Conservation (phyloP, 208 protist genomes). For the Leishmania tropica region DNA sequence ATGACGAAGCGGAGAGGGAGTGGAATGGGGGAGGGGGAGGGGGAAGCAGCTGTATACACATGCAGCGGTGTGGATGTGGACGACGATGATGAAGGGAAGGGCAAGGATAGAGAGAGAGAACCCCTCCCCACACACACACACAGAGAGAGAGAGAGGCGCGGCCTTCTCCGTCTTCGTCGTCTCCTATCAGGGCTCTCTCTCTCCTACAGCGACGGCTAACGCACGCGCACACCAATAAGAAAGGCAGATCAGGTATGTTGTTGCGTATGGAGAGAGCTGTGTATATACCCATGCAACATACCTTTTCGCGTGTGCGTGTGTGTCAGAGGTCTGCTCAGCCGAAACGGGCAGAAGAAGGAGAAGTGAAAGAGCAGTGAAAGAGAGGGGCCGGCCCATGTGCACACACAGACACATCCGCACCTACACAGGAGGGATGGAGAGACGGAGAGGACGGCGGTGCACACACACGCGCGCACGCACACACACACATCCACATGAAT, state of each 20-base stretch:
- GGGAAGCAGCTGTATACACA: not conserved
- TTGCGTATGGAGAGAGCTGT: too few relatives aligned
- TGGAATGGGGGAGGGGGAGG: too few relatives aligned
- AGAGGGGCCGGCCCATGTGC: not conserved
- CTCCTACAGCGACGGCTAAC: too few relatives aligned
- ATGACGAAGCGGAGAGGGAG: not conserved
- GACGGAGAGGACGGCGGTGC: too few relatives aligned
- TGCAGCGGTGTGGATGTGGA: not conserved
- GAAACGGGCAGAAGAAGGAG: slow-evolving; percentile 4
- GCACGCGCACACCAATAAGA: too few relatives aligned
- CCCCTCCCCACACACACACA: too few relatives aligned
- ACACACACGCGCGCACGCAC: not conserved
- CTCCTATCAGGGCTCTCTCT: too few relatives aligned
- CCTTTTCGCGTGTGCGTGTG: too few relatives aligned
- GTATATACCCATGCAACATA: too few relatives aligned
- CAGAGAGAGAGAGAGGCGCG: not conserved
- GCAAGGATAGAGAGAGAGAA: not conserved
- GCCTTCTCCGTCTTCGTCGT: too few relatives aligned
- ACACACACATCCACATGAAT: not conserved
- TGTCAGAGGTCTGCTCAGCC: not conserved
- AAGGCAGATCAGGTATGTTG: too few relatives aligned
- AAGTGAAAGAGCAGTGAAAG: not conserved
- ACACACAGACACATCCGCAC: not conserved
- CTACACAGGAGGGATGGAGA: too few relatives aligned
- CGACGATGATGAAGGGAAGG: not conserved